Evolutionary conservation across 495 filamentous ascomycete species (phyloP).

Genomic region (Talaromyces wortmannii): DNA sequence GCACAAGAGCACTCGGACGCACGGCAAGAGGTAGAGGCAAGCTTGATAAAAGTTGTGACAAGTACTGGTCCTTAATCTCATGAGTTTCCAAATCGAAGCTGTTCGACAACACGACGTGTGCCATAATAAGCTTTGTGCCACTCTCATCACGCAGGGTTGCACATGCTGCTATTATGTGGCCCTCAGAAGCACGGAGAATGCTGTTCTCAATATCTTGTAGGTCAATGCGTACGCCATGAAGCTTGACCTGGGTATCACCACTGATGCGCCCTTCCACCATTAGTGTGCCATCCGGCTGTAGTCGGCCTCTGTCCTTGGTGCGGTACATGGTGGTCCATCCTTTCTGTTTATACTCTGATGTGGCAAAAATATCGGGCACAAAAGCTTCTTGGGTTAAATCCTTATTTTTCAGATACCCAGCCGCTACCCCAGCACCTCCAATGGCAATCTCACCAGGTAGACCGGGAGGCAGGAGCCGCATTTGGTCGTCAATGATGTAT

Average conservation of each 20-base stretch:
- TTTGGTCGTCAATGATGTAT: slow-evolving; percentile 37
- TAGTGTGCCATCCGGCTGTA: slow-evolving; percentile 11
- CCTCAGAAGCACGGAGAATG: slow-evolving; percentile 18
- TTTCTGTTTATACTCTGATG: slow-evolving; percentile 1
- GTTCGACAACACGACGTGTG: slow-evolving; percentile 15
- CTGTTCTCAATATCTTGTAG: slow-evolving; percentile 37
- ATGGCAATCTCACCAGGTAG: slow-evolving; percentile 37
- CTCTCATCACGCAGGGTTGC: slow-evolving; percentile 1
- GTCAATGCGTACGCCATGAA: slow-evolving; percentile 43
- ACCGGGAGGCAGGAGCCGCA: slow-evolving; percentile 32
- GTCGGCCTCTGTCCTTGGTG: slow-evolving; percentile 34
- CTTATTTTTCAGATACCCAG: slow-evolving; percentile 31
- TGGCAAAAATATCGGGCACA: slow-evolving; percentile 19
- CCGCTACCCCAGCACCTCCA: slow-evolving; percentile 32
- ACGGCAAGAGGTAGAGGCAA: slow-evolving; percentile 41
- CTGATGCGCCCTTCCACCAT: slow-evolving; percentile 29
- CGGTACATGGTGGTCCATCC: slow-evolving; percentile 20
- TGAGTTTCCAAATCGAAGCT: neutral
- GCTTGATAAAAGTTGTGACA: neutral
- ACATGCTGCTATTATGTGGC: slow-evolving; percentile 21
- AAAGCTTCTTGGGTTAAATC: slow-evolving; percentile 26
- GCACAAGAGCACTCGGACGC: slow-evolving; percentile 29
- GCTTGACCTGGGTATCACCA: slow-evolving; percentile 42
- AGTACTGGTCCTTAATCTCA: neutral
- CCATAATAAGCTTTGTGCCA: slow-evolving; percentile 21